Base-by-base conservation (phyloP, 768 basidiomycete genomes). In the Podaxis sp. region DNA sequence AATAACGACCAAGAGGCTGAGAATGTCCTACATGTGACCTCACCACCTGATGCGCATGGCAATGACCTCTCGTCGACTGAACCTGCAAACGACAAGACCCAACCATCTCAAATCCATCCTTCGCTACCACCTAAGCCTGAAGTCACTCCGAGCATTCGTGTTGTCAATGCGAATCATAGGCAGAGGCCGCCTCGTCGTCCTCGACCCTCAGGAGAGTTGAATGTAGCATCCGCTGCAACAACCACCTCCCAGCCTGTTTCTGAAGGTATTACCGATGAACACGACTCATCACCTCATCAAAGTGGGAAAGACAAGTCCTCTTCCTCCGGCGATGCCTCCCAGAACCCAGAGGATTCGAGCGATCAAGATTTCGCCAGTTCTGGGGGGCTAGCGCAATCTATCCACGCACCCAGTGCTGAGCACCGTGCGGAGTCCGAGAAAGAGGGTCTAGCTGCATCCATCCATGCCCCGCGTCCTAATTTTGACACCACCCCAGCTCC, bases 401-500 rank as follows among this genome's bases (percentile, higher is more conserved):
- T 67, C 13, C 68, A 67, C 46, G 54, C 65, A 38, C 65, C 54
- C 23, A 36, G 37, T 35, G 50, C 55, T 53, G 64, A 64, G 61
- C 44, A 58, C 3, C 44, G n/a, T 2, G 10, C 44, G 25, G 50
- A 63, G 25, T 52, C 57, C 13, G 62, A 60, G 21, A 59, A 63
- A 50, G 59, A 65, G 9, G 69, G 71, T n/a, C 63, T 72, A 28
- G 59, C 66, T n/a, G 79, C 82, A 47, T 88, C 87, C 1, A 85
- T 86, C 21, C 82, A 88, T 66, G 85, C 86, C 1, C 80, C 82
- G 47, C 68, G 74, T 59, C 70, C 72, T 32, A 65, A 73, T 18
- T 66, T 74, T 3, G 72, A 79, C 44, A 76, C 81, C 16, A 66
- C 69, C 57, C 79, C 80, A 23, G 74, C 77, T 18, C 75, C 82